phyloP scores from a whole-genome alignment of 306 rosid genomes.

The Vachellia collinsii region DNA sequence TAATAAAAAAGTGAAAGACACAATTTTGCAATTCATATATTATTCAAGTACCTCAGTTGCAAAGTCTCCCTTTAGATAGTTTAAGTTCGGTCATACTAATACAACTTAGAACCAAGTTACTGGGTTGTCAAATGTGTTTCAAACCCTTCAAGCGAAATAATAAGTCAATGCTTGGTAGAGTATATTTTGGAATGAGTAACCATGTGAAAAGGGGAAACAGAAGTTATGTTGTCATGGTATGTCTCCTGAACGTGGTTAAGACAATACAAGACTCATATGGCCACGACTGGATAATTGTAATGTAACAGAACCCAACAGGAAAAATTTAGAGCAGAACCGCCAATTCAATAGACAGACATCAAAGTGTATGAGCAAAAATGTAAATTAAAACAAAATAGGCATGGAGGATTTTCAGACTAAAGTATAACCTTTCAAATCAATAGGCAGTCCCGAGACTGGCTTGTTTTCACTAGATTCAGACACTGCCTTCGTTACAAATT shows the following conservation, averaged over 20 bases:
- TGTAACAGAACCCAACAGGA: background rate
- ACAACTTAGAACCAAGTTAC: background rate
- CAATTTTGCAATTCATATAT: background rate
- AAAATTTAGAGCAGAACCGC: background rate
- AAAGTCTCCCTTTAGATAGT: background rate
- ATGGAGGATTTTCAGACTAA: background rate
- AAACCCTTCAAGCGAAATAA: background rate
- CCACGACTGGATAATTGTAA: background rate
- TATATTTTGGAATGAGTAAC: background rate
- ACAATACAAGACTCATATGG: background rate
- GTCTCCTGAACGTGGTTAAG: background rate
- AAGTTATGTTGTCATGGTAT: background rate
- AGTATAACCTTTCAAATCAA: conserved; percentile 73
- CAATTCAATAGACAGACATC: background rate
- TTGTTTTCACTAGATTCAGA: conserved; percentile 57
- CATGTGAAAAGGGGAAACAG: background rate
- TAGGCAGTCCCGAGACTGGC: conserved; percentile 74
- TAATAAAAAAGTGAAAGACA: background rate
- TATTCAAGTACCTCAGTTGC: background rate
- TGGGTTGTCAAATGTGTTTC: too few species aligned
- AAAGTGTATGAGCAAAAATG: background rate
- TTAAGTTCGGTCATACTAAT: background rate
- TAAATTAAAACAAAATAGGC: background rate
- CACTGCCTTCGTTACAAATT: conserved; percentile 60
- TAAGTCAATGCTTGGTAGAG: background rate